Base-by-base conservation (phyloP, 1,284 basidiomycete species). In the Cutaneotrichosporon spelunceum region DNA sequence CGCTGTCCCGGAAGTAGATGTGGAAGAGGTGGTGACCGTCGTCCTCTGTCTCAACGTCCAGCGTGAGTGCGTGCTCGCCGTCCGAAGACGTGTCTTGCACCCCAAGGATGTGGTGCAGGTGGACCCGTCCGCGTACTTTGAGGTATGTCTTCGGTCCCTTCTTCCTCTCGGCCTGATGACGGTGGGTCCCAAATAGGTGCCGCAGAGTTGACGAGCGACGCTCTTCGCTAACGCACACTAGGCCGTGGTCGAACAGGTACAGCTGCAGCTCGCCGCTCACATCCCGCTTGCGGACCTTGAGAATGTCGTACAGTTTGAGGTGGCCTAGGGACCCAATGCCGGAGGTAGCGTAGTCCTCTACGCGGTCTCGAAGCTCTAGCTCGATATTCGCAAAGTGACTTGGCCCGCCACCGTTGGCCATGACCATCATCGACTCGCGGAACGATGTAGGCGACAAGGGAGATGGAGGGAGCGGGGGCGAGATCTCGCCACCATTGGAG, bases 161-260 rank as follows among this genome's bases (percentile, higher is more conserved):
- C 52, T 39, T 53, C 34, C 34, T 4, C 21, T 34, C 33, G 34
- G 13, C 10, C 6, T 34, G 52, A 13, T 34, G 14, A 4, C 33
- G 33, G 10, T 49, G 44, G 47, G 14, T 50, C 33, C 56, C 56
- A 10, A 39, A 39, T 11, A 74, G 66, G 39, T 61, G 62, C 11
- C 72, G 65, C 9, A 70, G 83, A 0, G 78, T 71, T 24, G 88
- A 68, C 11, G 66, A 87, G 93, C 81, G 88, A 89, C 54, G 53
- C 79, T 97, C 94, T 75, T 98, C 95, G 24, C 90, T 86, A 16
- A 98, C 91, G 77, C 94, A 99, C 64, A 98, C 92, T 63, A 99
- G 88, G 11, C 95, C 95, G 74, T 97, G 91, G 71, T 89, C 88
- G 85, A 97, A 98, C 45, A 99, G 85, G 79, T 98, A 97, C 61